These are phyloP conservation scores for Podospora bellae-mahoneyi DNA, from an alignment of 495 filamentous ascomycete genomes.

Conservation along the genomic window DNA sequence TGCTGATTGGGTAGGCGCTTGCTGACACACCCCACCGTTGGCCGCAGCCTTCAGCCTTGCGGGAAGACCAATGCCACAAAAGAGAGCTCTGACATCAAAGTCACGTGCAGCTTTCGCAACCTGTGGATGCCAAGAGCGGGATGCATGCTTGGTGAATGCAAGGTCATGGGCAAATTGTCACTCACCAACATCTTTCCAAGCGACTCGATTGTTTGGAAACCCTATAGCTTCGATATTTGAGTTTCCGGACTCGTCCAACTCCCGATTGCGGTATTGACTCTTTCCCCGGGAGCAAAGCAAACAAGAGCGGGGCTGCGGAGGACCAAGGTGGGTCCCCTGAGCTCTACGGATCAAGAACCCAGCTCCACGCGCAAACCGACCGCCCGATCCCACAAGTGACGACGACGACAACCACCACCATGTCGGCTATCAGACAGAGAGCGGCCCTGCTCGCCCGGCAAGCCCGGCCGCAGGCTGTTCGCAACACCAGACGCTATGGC, in stretches of 20 bases:
- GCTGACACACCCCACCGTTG: background rate
- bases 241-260: background rate
- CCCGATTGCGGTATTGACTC: background rate
- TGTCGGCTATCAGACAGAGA: slow-evolving; percentile 47
- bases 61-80: slow-evolving; percentile 2
- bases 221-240: background rate
- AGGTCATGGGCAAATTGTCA: slow-evolving; percentile 20
- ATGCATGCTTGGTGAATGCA: slow-evolving; percentile 9
- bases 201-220: background rate
- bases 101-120: slow-evolving; percentile 21
- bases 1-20: slow-evolving; percentile 24
- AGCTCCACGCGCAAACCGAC: slow-evolving; percentile 17
- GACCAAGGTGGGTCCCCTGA: slow-evolving; percentile 11
- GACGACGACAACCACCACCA: slow-evolving; percentile 28
- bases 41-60: background rate
- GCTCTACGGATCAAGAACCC: slow-evolving; percentile 16
- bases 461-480: slow-evolving; percentile 29
- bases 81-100: background rate
- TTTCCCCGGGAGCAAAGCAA: background rate
- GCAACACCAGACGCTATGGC: slow-evolving; percentile 42
- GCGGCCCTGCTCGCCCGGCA: slow-evolving; percentile 38
- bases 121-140: slow-evolving; percentile 17
- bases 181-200: slow-evolving; percentile 14
- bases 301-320: slow-evolving; percentile 10
- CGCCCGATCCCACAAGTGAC: slow-evolving; percentile 5